These are phyloP conservation scores for Lichtheimia corymbifera DNA, from an alignment of 371 early-diverging fungal genomes.

Conservation along the genomic window DNA sequence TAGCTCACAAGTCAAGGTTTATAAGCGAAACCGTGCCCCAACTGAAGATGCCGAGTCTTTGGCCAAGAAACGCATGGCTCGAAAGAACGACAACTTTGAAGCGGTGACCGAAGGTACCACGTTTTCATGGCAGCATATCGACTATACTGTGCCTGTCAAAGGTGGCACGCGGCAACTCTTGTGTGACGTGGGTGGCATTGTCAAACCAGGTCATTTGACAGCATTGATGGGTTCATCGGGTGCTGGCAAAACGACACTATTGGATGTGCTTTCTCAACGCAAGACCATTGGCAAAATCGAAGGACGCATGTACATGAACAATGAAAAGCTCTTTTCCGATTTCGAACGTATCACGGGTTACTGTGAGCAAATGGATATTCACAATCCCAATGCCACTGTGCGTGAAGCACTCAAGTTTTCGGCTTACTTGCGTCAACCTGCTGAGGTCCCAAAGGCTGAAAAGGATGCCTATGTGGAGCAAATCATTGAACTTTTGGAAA, in stretches of 20 bases:
- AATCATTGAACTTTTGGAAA: constrained; percentile 59
- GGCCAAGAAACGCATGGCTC: constrained; percentile 10
- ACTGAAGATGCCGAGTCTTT: constrained; percentile 23
- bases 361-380: constrained; percentile 78
- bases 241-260: constrained; percentile 82
- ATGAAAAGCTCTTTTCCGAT: constrained; percentile 31
- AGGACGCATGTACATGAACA: constrained; percentile 65
- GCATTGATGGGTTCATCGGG: constrained; percentile 85
- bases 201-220: constrained; percentile 68
- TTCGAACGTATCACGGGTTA: constrained; percentile 74
- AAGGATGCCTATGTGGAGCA: constrained; percentile 62
- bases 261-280: constrained; percentile 76
- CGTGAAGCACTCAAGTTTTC: constrained; percentile 70
- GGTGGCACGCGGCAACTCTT: constrained; percentile 45
- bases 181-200: constrained; percentile 45
- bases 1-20: constrained; percentile 53
- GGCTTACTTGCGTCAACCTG: constrained; percentile 63
- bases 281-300: constrained; percentile 72
- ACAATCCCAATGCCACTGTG: constrained; percentile 54
- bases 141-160: constrained; percentile 52
- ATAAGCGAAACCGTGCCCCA: constrained; percentile 36
- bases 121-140: constrained; percentile 48
- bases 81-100: constrained; percentile 20
- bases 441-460: constrained; percentile 47
- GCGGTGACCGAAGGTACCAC: constrained; percentile 36